A percentile compares a stretch with the other conserved stretches of the same genome.
phyloP scores from a whole-genome alignment of 2,329 filamentous ascomycete species.

The Diaporthe batatas region DNA sequence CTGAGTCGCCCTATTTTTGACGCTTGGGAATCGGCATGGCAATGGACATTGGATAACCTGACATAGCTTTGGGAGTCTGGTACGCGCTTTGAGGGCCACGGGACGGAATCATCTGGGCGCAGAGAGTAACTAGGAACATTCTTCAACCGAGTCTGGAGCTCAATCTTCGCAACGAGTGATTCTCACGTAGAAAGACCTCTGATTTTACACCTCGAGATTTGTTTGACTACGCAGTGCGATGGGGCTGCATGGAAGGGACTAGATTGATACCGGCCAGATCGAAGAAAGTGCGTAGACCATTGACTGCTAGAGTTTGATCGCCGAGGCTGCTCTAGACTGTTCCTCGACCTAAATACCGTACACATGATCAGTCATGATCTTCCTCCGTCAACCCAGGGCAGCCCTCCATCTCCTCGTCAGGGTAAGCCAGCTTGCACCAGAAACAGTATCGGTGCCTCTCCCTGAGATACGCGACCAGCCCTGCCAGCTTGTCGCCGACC shows the following conservation, averaged over 20 bases:
- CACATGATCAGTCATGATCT: constrained; percentile 70
- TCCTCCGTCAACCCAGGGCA: constrained; percentile 92
- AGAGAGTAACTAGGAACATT: background rate
- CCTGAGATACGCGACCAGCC: constrained; percentile 77
- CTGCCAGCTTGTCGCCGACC: constrained; percentile 74
- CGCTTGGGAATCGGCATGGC: constrained; percentile 3
- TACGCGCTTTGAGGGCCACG: background rate
- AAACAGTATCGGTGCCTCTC: constrained; percentile 87
- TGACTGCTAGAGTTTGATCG: too few relatives aligned
- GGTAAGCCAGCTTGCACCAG: constrained; percentile 92
- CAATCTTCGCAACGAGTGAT: background rate
- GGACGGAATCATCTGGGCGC: background rate
- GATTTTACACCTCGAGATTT: background rate
- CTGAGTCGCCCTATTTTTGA: constrained; percentile 18
- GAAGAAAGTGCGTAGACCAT: background rate
- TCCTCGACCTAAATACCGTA: background rate
- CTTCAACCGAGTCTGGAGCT: background rate
- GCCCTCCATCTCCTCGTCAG: constrained; percentile 80
- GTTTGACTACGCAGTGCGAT: background rate
- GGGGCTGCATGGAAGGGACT: background rate
- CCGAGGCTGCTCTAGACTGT: background rate
- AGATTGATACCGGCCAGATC: background rate
- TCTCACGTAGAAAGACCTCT: background rate
- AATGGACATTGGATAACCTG: background rate
- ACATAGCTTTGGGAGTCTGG: constrained; percentile 19